Percentiles rank a stretch among this genome's conserved stretches.
These are phyloP conservation scores for Closterium sp. DNA, from an alignment of 139 green algal genomes.

Conservation along the genomic window DNA sequence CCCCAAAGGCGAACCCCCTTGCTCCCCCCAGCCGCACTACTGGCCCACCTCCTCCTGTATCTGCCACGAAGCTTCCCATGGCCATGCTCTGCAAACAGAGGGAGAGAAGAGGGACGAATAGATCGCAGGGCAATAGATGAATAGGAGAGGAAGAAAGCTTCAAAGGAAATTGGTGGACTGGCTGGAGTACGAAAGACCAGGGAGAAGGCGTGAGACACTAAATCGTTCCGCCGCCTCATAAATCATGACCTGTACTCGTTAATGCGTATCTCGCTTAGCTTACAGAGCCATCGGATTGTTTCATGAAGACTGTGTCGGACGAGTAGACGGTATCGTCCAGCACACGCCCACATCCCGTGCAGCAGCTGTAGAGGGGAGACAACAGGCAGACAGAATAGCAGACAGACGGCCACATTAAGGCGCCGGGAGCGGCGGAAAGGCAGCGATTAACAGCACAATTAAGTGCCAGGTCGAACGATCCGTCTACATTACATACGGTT, in stretches of 20 bases:
- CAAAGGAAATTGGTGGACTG: no score
- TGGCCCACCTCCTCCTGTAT: slow-evolving; percentile 58
- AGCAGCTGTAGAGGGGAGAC: slow-evolving; percentile 62
- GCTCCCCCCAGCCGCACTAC: slow-evolving; percentile 52
- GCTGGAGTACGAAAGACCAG: no score
- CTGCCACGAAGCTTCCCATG: slow-evolving; percentile 82
- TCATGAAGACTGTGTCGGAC: slow-evolving; percentile 82
- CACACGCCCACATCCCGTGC: slow-evolving; percentile 81
- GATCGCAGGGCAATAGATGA: no score
- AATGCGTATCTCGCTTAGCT: background rate
- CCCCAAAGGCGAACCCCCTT: slow-evolving; percentile 71
- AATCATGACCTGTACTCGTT: background rate
- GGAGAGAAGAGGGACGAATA: background rate
- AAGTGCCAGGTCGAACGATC: no score
- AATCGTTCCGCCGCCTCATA: no score
- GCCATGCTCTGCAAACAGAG: slow-evolving; percentile 49
- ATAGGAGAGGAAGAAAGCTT: no score
- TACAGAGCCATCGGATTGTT: slow-evolving; percentile 52
- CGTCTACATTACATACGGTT: no score
- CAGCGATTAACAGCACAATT: background rate
- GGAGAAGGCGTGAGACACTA: no score
- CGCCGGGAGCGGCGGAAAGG: background rate
- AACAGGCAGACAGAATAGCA: background rate
- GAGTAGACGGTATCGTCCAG: slow-evolving; percentile 86
- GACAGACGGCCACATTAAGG: background rate